Evolutionary conservation across 2,329 filamentous ascomycete genomes (phyloP), one percentile per base, ranked within the genome.

Genomic region (Cordyceps cateniannulata): DNA sequence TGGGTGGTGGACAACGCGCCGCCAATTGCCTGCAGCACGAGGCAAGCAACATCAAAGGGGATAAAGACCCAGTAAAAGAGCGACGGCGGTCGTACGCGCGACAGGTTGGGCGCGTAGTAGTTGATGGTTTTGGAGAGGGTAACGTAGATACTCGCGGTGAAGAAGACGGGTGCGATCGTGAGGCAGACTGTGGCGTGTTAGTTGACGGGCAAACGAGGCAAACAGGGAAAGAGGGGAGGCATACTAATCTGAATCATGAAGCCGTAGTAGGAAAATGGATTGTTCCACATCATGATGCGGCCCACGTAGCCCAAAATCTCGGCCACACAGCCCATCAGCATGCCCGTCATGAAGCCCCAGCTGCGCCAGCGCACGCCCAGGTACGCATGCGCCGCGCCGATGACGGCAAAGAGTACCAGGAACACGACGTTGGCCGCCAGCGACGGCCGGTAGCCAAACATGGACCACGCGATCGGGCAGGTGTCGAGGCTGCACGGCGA

Each of bases 161-260:
- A 77, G 65, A 75, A 77, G 62, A 77, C 74, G 57, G 75, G 75
- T 10, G 73, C 75, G 63, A 72, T 70, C 4, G 83, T 87, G 55
- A 89, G 76, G 70, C 83, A 86, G 63, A 70, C 80, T 84, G 54
- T 14, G 16, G 27, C 18, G 62, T 12, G 27, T 65, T 58, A 12
- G 24, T 51, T 5, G 10, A 18, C 10, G 16, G 32, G 3, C 29
- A 10, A 44, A 35, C 49, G 38, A 20, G 18, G 7, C 32, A 10
- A 12, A 9, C 8, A 25, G 24, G 18, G 4, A 22, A 24, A 8
- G 25, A 48, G 5, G 42, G 35, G 48, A 22, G 38, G 24, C 77
- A 52, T 68, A 82, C 81, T 75, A 64, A 88, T 87, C 68, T 89
- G 84, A n/a, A 88, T 79, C 69, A 88, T 79, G 69, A 89, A 90